Evolutionary conservation across 116 monocot genomes (phyloP).

Genomic region (Trichopus zeylanicus): DNA sequence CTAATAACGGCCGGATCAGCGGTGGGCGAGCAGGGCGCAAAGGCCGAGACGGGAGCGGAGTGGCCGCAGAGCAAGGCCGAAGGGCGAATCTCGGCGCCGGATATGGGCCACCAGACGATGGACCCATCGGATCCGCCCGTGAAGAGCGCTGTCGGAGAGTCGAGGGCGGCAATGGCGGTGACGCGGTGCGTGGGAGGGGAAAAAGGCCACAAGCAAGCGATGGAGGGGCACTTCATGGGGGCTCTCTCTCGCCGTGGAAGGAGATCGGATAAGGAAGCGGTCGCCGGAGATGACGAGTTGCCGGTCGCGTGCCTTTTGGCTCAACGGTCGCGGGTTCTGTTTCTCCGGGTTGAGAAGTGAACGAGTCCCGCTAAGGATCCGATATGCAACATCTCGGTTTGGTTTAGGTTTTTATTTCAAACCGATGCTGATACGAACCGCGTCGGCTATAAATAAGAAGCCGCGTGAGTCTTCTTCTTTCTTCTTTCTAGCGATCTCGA

Average conservation of each 20-base stretch:
- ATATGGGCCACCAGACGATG: constrained; percentile 67
- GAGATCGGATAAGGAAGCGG: background rate
- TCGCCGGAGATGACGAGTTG: no score
- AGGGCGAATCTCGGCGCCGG: constrained; percentile 23
- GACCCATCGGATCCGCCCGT: constrained; percentile 84
- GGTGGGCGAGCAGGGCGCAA: constrained; percentile 18
- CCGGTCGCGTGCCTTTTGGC: no score
- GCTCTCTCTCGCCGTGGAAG: background rate
- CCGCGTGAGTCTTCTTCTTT: background rate
- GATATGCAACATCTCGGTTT: no score
- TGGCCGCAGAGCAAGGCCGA: constrained; percentile 76
- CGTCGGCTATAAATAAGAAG: no score
- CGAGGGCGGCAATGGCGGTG: constrained; percentile 25
- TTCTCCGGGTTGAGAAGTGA: background rate
- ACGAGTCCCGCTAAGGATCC: no score
- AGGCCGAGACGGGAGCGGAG: constrained; percentile 39
- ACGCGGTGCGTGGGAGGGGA: constrained; percentile 45
- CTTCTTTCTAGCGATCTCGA: background rate
- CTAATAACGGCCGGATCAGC: constrained; percentile 24
- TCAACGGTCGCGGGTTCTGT: background rate
- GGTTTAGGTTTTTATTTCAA: no score
- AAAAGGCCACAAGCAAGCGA: constrained; percentile 61
- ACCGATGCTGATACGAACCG: no score
- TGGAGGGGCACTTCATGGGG: constrained; percentile 74
- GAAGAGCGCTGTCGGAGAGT: constrained; percentile 44